These are phyloP conservation scores for Exophiala bonariae DNA, from an alignment of 2,329 filamentous ascomycete genomes.

Conservation along the genomic window DNA sequence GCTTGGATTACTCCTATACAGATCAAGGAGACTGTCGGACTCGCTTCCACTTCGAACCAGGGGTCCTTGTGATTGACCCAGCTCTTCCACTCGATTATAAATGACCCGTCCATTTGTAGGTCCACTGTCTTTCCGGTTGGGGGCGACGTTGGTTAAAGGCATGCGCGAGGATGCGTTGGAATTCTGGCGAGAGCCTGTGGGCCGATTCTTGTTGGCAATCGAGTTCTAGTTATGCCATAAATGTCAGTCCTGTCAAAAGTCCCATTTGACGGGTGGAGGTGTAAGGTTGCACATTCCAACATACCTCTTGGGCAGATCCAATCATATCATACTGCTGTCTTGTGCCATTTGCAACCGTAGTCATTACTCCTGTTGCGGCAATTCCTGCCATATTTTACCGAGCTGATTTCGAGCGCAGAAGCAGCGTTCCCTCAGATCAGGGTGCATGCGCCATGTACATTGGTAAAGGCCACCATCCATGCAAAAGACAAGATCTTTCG, in stretches of 20 bases:
- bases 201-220: conserved; percentile 14
- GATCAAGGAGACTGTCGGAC: conserved; percentile 37
- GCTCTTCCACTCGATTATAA: conserved; percentile 28
- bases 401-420: conserved; percentile 9
- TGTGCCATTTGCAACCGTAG: conserved; percentile 14
- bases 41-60: conserved; percentile 41
- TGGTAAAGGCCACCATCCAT: conserved; percentile 1
- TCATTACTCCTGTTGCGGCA: conserved; percentile 13
- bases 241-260: conserved; percentile 12
- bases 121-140: conserved; percentile 23
- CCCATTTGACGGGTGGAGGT: not conserved
- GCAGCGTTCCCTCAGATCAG: conserved; percentile 16
- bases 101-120: conserved; percentile 14
- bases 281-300: not conserved
- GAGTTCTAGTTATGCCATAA: conserved; percentile 16
- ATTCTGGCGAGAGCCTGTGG: conserved; percentile 17
- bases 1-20: conserved; percentile 33
- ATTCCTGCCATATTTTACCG: conserved; percentile 17
- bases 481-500: too few relatives aligned
- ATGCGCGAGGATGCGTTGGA: conserved; percentile 18
- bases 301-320: conserved; percentile 20
- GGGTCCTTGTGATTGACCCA: conserved; percentile 33
- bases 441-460: conserved; percentile 20
- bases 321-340: conserved; percentile 12
- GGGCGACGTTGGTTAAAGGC: conserved; percentile 19